phyloP scores from a whole-genome alignment of 176 grass and related monocot genomes.

The Oryza glumipatula region DNA sequence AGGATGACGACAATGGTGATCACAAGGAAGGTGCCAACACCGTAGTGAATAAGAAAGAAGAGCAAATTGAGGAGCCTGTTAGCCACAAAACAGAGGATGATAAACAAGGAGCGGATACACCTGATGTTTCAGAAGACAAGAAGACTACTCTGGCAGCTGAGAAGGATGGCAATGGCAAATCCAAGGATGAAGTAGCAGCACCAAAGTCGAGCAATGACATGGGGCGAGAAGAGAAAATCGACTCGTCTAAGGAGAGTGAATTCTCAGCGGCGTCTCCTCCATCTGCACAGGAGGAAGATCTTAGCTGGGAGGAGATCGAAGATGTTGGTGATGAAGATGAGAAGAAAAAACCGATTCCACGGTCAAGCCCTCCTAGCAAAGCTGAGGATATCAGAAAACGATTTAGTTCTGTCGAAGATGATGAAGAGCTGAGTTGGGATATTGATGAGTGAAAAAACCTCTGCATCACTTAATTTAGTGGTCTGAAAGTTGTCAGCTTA shows the following conservation, averaged over 20 bases:
- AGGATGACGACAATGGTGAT: constrained; percentile 46
- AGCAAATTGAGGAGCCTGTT: constrained; percentile 24
- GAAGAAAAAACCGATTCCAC: constrained; percentile 51
- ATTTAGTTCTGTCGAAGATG: constrained; percentile 58
- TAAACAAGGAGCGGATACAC: constrained; percentile 31
- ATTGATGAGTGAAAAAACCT: constrained; percentile 60
- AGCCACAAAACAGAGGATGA: constrained; percentile 26
- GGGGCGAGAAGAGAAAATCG: constrained; percentile 31
- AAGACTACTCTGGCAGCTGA: neutral
- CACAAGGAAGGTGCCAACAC: constrained; percentile 35
- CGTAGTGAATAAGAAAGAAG: constrained; percentile 43
- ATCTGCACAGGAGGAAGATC: constrained; percentile 69
- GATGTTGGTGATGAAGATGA: constrained; percentile 67
- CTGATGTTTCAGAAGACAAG: constrained; percentile 23
- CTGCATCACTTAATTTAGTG: neutral
- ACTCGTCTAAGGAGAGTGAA: constrained; percentile 54
- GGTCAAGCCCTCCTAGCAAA: constrained; percentile 49
- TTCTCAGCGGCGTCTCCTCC: constrained; percentile 58
- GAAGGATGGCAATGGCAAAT: constrained; percentile 46
- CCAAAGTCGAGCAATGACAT: constrained; percentile 51
- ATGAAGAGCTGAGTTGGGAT: constrained; percentile 86
- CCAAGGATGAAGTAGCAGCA: constrained; percentile 43
- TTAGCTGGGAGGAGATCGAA: constrained; percentile 88
- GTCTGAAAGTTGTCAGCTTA: constrained; percentile 1
- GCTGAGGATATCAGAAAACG: constrained; percentile 67